Percentiles rank a stretch among this genome's conserved stretches.
Evolutionary conservation across 176 grass and related monocot species (phyloP).

Genomic region (Secale cereale): DNA sequence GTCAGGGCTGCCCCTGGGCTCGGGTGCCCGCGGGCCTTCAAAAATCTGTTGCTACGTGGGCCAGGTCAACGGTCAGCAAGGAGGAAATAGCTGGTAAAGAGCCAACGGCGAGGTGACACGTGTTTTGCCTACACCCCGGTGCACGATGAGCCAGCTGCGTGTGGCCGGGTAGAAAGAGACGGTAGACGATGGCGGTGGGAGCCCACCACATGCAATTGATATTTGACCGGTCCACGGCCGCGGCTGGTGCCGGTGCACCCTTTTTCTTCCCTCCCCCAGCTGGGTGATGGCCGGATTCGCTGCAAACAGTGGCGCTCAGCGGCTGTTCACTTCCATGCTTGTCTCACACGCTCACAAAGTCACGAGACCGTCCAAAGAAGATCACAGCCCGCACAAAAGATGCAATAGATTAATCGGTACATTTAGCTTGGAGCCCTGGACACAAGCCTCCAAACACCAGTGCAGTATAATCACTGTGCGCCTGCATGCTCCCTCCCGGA

Average conservation of each 20-base stretch:
- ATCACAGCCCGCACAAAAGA: too few relatives aligned
- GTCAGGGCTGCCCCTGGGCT: slow-evolving; percentile 18
- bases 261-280: background rate
- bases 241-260: background rate
- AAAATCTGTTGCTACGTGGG: background rate
- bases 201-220: background rate
- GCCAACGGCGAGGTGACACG: background rate
- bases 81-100: too few relatives aligned
- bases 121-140: background rate
- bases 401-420: background rate
- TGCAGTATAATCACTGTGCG: background rate
- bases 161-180: background rate
- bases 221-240: slow-evolving; percentile 8
- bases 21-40: background rate
- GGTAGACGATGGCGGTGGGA: background rate
- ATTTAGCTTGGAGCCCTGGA: background rate
- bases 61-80: background rate
- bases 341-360: background rate
- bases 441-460: background rate
- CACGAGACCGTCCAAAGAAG: background rate
- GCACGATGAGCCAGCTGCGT: background rate
- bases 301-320: background rate
- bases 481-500: background rate
- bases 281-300: background rate
- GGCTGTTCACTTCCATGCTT: background rate